Percentiles rank a stretch among this genome's conserved stretches.
Evolutionary conservation across 1,284 basidiomycete species (phyloP).

Genomic region (Trichosporon ovoides): DNA sequence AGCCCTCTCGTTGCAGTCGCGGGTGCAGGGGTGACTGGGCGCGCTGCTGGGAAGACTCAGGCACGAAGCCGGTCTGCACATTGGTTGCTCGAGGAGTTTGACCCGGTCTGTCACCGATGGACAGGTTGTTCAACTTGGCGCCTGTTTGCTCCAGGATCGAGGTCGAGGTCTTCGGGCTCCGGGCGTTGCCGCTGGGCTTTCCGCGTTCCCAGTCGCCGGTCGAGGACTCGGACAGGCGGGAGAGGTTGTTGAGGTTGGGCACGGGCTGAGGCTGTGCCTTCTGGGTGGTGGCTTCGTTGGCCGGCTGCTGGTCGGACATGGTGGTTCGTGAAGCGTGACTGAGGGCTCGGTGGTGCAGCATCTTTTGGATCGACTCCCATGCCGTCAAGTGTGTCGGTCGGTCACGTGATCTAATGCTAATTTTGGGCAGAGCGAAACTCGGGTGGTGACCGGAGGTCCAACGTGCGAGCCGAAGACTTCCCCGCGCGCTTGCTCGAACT

Average conservation of each 20-base stretch:
- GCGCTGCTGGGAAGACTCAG: not conserved
- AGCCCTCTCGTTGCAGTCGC: slow-evolving; percentile 58
- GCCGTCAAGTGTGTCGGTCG: not conserved
- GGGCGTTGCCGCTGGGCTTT: slow-evolving; percentile 31
- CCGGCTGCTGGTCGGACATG: slow-evolving; percentile 11
- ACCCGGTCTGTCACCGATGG: not conserved
- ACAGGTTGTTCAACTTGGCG: slow-evolving; percentile 9
- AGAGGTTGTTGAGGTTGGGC: slow-evolving; percentile 35
- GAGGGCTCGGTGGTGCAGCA: not conserved
- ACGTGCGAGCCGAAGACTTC: no score
- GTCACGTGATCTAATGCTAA: not conserved
- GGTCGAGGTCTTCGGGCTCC: slow-evolving; percentile 32
- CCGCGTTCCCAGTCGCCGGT: slow-evolving; percentile 48
- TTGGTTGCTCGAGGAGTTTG: not conserved
- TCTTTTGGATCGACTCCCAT: not conserved
- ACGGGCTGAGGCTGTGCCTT: slow-evolving; percentile 18
- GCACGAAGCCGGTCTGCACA: slow-evolving; percentile 1
- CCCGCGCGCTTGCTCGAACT: no score
- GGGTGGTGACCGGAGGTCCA: no score
- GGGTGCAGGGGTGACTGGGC: slow-evolving; percentile 16
- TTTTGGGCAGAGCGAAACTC: no score
- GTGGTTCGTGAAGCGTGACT: not conserved
- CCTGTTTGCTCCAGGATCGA: slow-evolving; percentile 20
- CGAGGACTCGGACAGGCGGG: slow-evolving; percentile 41
- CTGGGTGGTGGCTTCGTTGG: not conserved